Evolutionary conservation across 495 filamentous ascomycete genomes (phyloP), one percentile per base, ranked within the genome.

Genomic region (Aspergillus sparsus): DNA sequence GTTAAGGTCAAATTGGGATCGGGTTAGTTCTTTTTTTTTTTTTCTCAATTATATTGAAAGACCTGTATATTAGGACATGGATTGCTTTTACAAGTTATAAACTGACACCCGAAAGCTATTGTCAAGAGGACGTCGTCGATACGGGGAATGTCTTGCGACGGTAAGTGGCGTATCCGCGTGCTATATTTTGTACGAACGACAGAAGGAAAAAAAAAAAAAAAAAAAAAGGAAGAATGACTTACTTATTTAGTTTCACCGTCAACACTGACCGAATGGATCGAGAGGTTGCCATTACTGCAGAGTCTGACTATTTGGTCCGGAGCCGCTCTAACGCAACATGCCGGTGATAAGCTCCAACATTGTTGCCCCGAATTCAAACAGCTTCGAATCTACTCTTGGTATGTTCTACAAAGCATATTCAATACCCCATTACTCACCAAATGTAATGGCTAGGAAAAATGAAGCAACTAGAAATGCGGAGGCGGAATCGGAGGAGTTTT

Each of bases 321-420:
- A 6, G 76, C 73, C 31, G 74, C 82, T 16, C 77, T 93, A 0
- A 77, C 71, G 46, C 71, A 77, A 37, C 78, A 81, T 42, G 74
- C 77, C 7, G 80, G 80, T 12, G 67, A 68, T 8, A 75, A 81
- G n/a, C 80, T 93, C 34, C 68, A 72, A 13, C 60, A 76, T 39
- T 74, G 82, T 64, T 93, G 88, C 58, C 84, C 81, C 3, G 64
- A 78, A 9, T 88, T 93, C 63, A 76, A 82, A 44, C 74, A 81
- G 34, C 65, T 93, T 16, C 80, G 75, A 18, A 83, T 88, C 53
- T 87, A 77, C 57, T 69, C 62, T 50, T 84, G 81, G 78, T 81
- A 74, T 47, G 66, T 16, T 34, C 35, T 36, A 32, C 3, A 18
- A 18, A 0, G 7, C 34, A 18, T 33, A 6, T 35, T 8, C 37